Evolutionary conservation across 116 monocot genomes (phyloP), one percentile per base, ranked within the genome.

Genomic region (Dioscorea cayenensis): DNA sequence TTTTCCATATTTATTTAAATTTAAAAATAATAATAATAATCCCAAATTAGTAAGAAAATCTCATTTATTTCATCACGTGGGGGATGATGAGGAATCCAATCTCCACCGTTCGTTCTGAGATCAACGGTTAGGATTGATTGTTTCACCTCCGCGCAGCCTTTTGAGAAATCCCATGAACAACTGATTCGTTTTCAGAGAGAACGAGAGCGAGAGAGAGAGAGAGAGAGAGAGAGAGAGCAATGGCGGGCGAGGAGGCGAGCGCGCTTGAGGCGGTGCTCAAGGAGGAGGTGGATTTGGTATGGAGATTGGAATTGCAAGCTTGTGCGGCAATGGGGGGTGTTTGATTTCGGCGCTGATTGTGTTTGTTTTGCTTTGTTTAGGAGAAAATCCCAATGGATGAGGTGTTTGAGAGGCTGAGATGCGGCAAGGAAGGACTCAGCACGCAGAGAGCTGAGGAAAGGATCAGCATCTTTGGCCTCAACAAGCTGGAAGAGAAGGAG

Each of bases 401-500:
- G 75, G 94, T 94, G 51, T 88, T 94, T 50, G 86, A 90, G 80
- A 88, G 88, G 38, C 78, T 94, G 68, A 77, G 94, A 84, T 94
- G 94, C 79, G 82, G 72, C 75, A 75, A 37, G 70, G 84, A 94
- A 43, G 94, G 94, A 20, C 90, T 94, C 73, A 80, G 78, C 28
- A 63, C 73, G 22, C 72, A 72, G 51, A 77, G 76, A 4, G 94
- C 94, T 0, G 60, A 88, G 80, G 83, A 88, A 81, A 73, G 94
- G 67, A 88, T 94, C 20, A 48, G 14, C 69, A 86, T 94, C 51
- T 94, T 94, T 51, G 94, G 94, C n/a, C 86, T 78, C 77, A 94
- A 94, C 94, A 94, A 90, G 82, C 86, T 94, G 22, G 94, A 94
- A 72, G 94, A 97, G 83, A 93, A 97, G 83, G 75, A 93, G 90